These are phyloP conservation scores for Globisporangium paroecandrum DNA, from an alignment of 352 stramenopile genomes.

Conservation along the genomic window DNA sequence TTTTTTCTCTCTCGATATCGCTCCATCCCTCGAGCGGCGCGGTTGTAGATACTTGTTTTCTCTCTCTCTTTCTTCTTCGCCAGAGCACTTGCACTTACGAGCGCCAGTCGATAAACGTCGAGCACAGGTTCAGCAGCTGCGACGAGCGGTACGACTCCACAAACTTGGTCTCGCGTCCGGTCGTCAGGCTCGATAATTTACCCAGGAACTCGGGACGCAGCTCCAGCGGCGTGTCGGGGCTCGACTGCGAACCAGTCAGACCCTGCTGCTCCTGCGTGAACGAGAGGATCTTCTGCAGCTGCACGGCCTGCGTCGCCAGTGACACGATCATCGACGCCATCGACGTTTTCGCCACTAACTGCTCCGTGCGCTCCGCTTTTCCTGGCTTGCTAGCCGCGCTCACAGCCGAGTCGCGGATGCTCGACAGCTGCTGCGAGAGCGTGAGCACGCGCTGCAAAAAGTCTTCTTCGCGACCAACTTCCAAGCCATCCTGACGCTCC, in stretches of 20 bases:
- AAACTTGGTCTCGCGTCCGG: slow-evolving; percentile 42
- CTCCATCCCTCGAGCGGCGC: not conserved
- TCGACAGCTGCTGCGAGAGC: slow-evolving; percentile 53
- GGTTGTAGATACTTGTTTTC: not conserved
- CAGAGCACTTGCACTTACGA: slow-evolving; percentile 21
- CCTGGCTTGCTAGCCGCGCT: slow-evolving; percentile 16
- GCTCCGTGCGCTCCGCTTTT: slow-evolving; percentile 22
- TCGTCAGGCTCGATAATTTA: slow-evolving; percentile 36
- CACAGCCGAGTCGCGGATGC: slow-evolving; percentile 21
- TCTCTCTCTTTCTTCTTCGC: not conserved
- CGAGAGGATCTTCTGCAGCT: slow-evolving; percentile 47
- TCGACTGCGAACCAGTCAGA: slow-evolving; percentile 14
- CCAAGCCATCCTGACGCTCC: slow-evolving; percentile 54
- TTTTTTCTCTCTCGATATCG: not conserved
- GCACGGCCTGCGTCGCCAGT: slow-evolving; percentile 46
- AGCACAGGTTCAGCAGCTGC: slow-evolving; percentile 53
- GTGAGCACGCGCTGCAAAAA: slow-evolving; percentile 59
- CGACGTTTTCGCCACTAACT: slow-evolving; percentile 40
- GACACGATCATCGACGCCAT: slow-evolving; percentile 64
- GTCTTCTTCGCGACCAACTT: slow-evolving; percentile 47
- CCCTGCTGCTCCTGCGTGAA: slow-evolving; percentile 44
- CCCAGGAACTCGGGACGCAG: slow-evolving; percentile 47
- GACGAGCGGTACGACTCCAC: slow-evolving; percentile 55
- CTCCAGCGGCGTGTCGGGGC: slow-evolving; percentile 30
- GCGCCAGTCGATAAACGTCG: slow-evolving; percentile 61